A percentile compares a stretch with the other conserved stretches of the same genome.
Conservation (phyloP, 78 protist species). For the Monocercomonoides exilis region DNA sequence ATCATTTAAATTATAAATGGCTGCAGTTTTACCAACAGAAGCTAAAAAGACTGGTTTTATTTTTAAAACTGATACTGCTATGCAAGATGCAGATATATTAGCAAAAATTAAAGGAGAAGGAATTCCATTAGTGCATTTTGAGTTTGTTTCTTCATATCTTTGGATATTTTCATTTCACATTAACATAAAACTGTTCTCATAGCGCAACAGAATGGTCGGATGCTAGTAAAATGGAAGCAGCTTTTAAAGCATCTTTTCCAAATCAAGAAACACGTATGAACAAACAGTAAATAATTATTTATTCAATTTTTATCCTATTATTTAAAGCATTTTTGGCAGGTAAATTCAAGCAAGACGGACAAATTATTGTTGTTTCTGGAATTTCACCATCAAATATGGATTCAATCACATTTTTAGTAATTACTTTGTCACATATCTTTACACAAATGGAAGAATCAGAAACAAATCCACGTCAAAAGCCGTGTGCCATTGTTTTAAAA, state of each 20-base stretch:
- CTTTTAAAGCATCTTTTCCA: not conserved
- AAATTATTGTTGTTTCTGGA: not conserved
- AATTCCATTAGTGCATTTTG: not conserved
- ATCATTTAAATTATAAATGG: not conserved
- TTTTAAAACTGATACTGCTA: not conserved
- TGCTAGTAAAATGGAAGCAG: not conserved
- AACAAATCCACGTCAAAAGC: too few species aligned
- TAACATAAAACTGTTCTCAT: not conserved
- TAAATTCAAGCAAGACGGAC: slow-evolving; percentile 3
- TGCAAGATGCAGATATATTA: not conserved
- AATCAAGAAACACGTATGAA: not conserved
- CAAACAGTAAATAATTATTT: not conserved
- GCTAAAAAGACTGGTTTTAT: not conserved
- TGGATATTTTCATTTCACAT: not conserved
- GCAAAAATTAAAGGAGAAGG: not conserved
- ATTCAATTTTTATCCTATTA: not conserved
- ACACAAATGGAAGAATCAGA: too few species aligned
- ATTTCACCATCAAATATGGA: not conserved
- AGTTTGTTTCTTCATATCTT: not conserved
- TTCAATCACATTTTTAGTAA: not conserved
- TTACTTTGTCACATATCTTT: not conserved
- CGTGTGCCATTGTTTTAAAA: not conserved
- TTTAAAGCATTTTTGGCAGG: not conserved
- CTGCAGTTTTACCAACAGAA: not conserved
- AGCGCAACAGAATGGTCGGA: not conserved